Evolutionary conservation across 2,329 filamentous ascomycete species (phyloP), one percentile per base, ranked within the genome.

Genomic region (Trichoderma hamatum): DNA sequence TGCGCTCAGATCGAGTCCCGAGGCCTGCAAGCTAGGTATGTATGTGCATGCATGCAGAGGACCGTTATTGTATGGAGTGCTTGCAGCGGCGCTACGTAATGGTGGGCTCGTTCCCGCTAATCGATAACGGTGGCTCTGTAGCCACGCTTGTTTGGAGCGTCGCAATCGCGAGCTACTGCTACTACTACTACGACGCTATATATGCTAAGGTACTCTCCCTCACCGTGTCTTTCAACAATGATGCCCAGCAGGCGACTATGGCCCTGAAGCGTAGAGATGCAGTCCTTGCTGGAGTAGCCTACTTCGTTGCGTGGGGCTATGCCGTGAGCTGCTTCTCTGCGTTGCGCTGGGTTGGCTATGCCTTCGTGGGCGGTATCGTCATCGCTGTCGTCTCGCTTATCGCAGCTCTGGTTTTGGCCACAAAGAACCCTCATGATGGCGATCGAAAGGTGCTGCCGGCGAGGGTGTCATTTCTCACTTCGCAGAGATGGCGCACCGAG

Each of bases 291-390:
- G 86, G 85, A 79, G 79, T 91, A 78, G 89, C 86, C 79, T 86
- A 85, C 79, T 93, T 97, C 80, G 84, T 97, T 78, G 90, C 93
- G 78, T 98, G 95, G 95, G 92, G 92, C 71, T 90, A 94, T 79
- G 86, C 91, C 70, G 90, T 93, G 73, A 90, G 92, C 82, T 96
- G 92, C 90, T 84, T 94, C 75, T 94, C 95, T 34, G 83, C 89
- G 70, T 84, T 98, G 73, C 93, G 93, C 79, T 97, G 92, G 86
- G 85, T 92, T 52, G 92, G 92, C 75, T 92, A 97, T 80, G 93
- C 94, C 74, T 93, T 98, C 78, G 82, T 91, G 73, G 81, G 87
- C 72, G 95, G 96, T 72, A 82, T 86, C 72, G 74, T 90, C 71
- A 76, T 89, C 71, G 82, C 89, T 59, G 76, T 85, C 61, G 78